Evolutionary conservation across 305 asterid genomes (phyloP).

Genomic region (Plantago lanceolata): DNA sequence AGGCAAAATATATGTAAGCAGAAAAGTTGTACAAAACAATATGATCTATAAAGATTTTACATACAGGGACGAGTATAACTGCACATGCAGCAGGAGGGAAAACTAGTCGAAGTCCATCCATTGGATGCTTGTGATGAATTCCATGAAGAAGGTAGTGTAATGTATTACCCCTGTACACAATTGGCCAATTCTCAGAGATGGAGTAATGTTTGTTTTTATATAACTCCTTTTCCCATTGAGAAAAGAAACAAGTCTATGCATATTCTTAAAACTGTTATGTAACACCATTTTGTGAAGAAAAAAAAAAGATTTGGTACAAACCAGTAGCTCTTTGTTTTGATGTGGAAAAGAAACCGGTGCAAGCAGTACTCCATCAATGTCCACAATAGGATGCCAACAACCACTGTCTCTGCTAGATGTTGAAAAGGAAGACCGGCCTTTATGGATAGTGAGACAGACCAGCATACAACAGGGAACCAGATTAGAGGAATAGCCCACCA

Average conservation of each 20-base stretch:
- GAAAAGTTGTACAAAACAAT: neutral
- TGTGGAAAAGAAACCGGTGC: constrained; percentile 85
- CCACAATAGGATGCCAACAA: constrained; percentile 58
- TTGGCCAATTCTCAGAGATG: constrained; percentile 1
- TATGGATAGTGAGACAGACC: too few relatives aligned
- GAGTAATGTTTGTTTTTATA: neutral
- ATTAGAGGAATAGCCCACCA: constrained; percentile 80
- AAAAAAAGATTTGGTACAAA: constrained; percentile 17
- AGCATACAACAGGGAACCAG: constrained; percentile 69
- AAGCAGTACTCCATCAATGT: constrained; percentile 69
- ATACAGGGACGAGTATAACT: constrained; percentile 56
- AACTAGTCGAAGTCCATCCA: constrained; percentile 84
- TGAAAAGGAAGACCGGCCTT: constrained; percentile 32
- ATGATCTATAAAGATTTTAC: constrained; percentile 14
- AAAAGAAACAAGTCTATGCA: neutral
- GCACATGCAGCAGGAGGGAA: constrained; percentile 86
- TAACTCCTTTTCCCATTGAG: neutral
- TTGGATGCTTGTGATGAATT: constrained; percentile 95
- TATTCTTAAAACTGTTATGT: too few relatives aligned
- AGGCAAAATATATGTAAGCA: neutral
- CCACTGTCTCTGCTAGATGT: constrained; percentile 36
- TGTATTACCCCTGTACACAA: constrained; percentile 64
- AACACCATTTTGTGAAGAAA: too few relatives aligned
- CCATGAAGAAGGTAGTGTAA: constrained; percentile 83
- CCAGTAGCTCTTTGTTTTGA: constrained; percentile 67